phyloP scores from a whole-genome alignment of 1,139 yeast species.

The Taphrina communis region DNA sequence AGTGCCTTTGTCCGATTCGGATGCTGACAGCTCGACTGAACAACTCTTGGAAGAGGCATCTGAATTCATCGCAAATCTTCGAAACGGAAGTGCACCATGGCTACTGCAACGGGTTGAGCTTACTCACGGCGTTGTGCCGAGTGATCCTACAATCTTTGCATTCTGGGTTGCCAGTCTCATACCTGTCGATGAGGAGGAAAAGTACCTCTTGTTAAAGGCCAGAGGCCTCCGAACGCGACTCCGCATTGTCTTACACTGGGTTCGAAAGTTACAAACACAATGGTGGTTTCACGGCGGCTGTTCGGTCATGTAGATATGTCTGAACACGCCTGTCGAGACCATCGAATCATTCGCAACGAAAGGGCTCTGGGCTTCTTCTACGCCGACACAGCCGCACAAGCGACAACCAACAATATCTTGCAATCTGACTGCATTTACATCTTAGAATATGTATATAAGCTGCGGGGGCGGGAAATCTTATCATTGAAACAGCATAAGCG shows the following conservation, averaged over 20 bases:
- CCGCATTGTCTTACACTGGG: slow-evolving; percentile 39
- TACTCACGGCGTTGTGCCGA: slow-evolving; percentile 37
- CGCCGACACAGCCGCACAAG: neutral
- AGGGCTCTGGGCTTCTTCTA: neutral
- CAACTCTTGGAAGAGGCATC: slow-evolving; percentile 27
- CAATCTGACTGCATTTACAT: slow-evolving; percentile 2
- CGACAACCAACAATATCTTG: neutral
- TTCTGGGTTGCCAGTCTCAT: slow-evolving; percentile 42
- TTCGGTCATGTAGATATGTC: slow-evolving; percentile 22
- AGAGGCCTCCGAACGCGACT: slow-evolving; percentile 30
- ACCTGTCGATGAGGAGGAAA: slow-evolving; percentile 40
- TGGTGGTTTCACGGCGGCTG: slow-evolving; percentile 39
- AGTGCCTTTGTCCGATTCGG: slow-evolving; percentile 16
- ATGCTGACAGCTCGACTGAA: slow-evolving; percentile 18
- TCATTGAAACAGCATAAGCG: slow-evolving; percentile 12
- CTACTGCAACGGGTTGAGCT: slow-evolving; percentile 30
- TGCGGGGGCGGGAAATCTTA: slow-evolving; percentile 6
- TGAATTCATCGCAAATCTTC: slow-evolving; percentile 26
- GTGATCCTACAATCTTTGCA: slow-evolving; percentile 30
- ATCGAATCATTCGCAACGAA: neutral
- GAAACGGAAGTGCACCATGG: slow-evolving; percentile 38
- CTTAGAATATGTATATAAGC: neutral
- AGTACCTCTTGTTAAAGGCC: slow-evolving; percentile 33
- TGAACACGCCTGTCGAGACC: too few species aligned
- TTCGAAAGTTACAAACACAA: slow-evolving; percentile 36